Percentiles rank a stretch among this genome's conserved stretches.
Conservation (phyloP, 2,329 filamentous ascomycete species). For the Cytospora chrysosperma region DNA sequence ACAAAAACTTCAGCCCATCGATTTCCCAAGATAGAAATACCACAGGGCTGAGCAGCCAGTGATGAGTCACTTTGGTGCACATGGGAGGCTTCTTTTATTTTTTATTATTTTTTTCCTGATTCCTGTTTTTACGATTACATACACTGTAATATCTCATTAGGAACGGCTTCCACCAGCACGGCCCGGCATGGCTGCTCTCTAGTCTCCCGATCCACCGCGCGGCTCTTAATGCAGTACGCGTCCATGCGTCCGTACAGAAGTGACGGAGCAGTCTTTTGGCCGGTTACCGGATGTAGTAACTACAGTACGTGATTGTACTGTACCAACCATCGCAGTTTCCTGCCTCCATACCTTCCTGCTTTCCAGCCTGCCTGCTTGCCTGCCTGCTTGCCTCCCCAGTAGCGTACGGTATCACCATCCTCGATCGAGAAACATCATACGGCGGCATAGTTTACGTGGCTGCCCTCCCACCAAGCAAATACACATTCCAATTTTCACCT, state of each 20-base stretch:
- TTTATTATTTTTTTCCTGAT: neutral
- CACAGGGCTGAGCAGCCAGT: slow-evolving; percentile 14
- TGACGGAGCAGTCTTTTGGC: neutral
- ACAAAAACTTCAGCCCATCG: neutral
- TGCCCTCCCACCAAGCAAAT: neutral
- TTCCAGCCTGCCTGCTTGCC: too few species aligned
- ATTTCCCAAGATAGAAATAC: slow-evolving; percentile 22
- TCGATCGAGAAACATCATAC: neutral
- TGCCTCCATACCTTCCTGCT: neutral
- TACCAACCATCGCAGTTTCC: too few species aligned
- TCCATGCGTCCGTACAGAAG: neutral
- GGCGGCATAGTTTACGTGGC: slow-evolving; percentile 2
- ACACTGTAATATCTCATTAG: neutral
- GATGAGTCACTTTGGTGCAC: neutral
- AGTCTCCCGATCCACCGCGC: neutral
- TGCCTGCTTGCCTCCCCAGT: too few species aligned
- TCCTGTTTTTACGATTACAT: too few species aligned
- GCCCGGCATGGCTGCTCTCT: neutral
- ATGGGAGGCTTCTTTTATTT: neutral
- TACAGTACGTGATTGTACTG: too few species aligned
- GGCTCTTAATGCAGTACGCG: neutral
- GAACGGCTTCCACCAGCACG: neutral
- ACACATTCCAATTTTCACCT: neutral
- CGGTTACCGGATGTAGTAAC: neutral
- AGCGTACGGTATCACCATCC: too few species aligned